These are phyloP conservation scores for Pseudopithomyces chartarum DNA, from an alignment of 2,329 filamentous ascomycete species.

Conservation along the genomic window DNA sequence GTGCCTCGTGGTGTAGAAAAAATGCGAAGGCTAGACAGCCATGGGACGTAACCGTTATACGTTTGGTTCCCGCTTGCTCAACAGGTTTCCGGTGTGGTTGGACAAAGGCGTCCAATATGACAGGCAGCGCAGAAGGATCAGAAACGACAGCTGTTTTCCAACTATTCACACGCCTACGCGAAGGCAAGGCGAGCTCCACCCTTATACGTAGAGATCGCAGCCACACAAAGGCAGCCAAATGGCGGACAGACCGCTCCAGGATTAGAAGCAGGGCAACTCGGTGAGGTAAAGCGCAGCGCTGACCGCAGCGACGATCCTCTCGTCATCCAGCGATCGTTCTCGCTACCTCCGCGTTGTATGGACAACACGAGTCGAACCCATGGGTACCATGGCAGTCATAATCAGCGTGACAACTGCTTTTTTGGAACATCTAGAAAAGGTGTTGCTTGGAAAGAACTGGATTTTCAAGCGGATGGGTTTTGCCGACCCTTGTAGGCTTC, in stretches of 20 bases:
- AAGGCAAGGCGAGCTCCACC: background rate
- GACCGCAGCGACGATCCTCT: background rate
- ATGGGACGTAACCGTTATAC: background rate
- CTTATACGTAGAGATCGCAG: background rate
- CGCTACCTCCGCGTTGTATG: background rate
- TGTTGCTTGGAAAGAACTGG: background rate
- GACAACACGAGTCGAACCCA: background rate
- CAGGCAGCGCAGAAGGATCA: background rate
- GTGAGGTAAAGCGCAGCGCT: background rate
- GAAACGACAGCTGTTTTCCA: background rate
- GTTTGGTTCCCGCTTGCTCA: background rate
- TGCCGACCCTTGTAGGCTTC: background rate
- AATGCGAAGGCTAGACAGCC: background rate
- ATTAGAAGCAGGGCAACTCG: background rate
- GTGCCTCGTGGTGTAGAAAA: background rate
- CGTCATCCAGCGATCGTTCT: background rate
- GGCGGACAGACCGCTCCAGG: background rate
- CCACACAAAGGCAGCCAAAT: background rate
- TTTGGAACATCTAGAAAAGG: background rate
- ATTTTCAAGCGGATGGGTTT: background rate
- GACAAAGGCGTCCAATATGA: background rate
- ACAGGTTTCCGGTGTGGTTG: background rate
- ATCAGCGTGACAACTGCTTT: background rate
- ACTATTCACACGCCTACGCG: background rate
- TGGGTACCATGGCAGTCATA: background rate